phyloP scores from a whole-genome alignment of 257 asterid species.

The Solanum piurae region DNA sequence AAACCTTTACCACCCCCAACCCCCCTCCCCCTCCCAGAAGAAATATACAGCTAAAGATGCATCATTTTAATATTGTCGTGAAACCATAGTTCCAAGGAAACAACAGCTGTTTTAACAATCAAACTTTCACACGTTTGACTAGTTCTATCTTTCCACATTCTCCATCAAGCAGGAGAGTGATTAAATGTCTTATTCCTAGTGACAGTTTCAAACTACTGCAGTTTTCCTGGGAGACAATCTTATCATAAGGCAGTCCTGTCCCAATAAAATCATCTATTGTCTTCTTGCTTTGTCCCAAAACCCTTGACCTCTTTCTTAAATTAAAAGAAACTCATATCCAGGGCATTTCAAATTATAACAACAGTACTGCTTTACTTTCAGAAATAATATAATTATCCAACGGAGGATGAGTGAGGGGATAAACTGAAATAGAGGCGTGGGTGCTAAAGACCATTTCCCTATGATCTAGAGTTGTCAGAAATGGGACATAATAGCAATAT shows the following conservation, averaged over 20 bases:
- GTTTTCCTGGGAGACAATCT: not conserved
- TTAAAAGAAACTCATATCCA: not conserved
- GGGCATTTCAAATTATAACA: not conserved
- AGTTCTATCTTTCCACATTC: not conserved
- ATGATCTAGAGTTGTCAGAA: not conserved
- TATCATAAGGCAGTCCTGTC: not conserved
- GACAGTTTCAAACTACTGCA: not conserved
- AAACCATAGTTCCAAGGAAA: not conserved
- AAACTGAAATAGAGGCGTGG: not conserved
- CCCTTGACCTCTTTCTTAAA: not conserved
- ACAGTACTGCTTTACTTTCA: not conserved
- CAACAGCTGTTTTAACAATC: not conserved
- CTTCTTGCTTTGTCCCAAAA: not conserved
- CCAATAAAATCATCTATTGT: not conserved
- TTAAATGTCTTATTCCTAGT: not conserved
- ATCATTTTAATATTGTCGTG: not conserved
- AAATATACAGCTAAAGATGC: not conserved
- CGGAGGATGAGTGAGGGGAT: not conserved
- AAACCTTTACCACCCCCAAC: not conserved
- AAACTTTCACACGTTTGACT: not conserved
- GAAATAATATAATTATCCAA: not conserved
- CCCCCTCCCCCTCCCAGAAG: not conserved
- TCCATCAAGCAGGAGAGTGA: not conserved
- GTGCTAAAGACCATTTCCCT: not conserved
- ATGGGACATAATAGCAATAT: not conserved